These are phyloP conservation scores for Globisporangium nodosum DNA, from an alignment of 352 stramenopile genomes.

Conservation along the genomic window DNA sequence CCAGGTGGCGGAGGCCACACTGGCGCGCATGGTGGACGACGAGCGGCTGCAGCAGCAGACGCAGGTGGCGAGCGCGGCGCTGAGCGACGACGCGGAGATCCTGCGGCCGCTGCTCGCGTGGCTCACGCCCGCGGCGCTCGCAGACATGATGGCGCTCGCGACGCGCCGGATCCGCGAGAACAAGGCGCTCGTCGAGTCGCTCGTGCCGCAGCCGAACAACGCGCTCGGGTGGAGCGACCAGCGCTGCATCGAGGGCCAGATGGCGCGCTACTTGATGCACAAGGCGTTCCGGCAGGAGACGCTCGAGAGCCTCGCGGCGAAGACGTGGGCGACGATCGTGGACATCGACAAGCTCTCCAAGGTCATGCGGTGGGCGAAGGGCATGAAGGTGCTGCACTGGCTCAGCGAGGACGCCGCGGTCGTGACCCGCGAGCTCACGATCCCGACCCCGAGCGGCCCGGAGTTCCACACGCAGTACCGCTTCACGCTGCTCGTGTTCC, in stretches of 20 bases:
- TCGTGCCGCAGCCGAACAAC: slow-evolving; percentile 21
- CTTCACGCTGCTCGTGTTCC: slow-evolving; percentile 23
- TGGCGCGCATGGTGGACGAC: slow-evolving; percentile 11
- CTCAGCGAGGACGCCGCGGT: slow-evolving; percentile 20
- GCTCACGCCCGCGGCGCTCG: slow-evolving; percentile 5
- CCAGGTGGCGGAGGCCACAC: slow-evolving; percentile 9
- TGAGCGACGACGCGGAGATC: slow-evolving; percentile 14
- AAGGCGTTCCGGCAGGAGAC: slow-evolving; percentile 26
- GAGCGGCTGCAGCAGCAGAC: slow-evolving; percentile 1
- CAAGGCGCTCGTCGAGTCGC: slow-evolving; percentile 12
- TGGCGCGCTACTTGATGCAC: slow-evolving; percentile 28
- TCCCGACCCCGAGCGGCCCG: slow-evolving; percentile 12
- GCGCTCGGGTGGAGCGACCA: slow-evolving; percentile 38
- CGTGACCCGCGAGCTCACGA: slow-evolving; percentile 19
- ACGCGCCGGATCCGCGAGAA: slow-evolving; percentile 19
- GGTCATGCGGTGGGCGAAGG: slow-evolving; percentile 29
- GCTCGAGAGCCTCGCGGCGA: slow-evolving; percentile 14
- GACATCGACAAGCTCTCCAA: slow-evolving; percentile 14
- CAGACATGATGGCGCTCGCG: slow-evolving; percentile 9
- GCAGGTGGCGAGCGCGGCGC: slow-evolving; percentile 1
- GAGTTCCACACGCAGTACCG: slow-evolving; percentile 15
- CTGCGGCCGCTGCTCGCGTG: slow-evolving; percentile 15
- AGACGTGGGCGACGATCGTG: slow-evolving; percentile 25
- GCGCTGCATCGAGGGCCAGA: slow-evolving; percentile 19
- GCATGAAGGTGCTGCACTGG: slow-evolving; percentile 41